Evolutionary conservation across 2,329 filamentous ascomycete species (phyloP), one percentile per base, ranked within the genome.

Genomic region (Alternaria postmessia): DNA sequence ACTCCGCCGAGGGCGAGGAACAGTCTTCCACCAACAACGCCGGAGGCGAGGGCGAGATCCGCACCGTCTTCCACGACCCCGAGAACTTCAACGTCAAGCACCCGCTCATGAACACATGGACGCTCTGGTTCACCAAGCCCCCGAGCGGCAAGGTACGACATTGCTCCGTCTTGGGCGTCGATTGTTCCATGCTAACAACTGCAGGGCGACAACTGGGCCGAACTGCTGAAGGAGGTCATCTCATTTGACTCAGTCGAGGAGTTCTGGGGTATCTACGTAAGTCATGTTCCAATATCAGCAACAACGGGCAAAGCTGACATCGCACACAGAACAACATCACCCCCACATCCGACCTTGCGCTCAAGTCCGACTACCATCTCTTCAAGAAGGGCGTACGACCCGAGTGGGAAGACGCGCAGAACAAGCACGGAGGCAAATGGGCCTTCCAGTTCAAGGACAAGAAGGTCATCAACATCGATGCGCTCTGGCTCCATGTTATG

Each of bases 51-150:
- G 73, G 75, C 63, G 89, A 94, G 77, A 84, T 91, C 52, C 86
- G 97, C 74, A 99, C 95, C 47, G 94, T 99, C 71, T 99, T 99
- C 84, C 94, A 99, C 79, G 93, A 98, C 83, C 91, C 95, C 72
- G 91, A 97, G 69, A 97, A 99, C 86, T 99, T 99, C 88, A 99
- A 96, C 75, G 95, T 99, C 81, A 99, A 98, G 87, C 95, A 99
- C 81, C 94, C 94, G 69, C 87, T 99, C 63, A 94, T 96, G 87
- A 91, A 97, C 85, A 91, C 92, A 79, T 99, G 95, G 95, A 98
- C 95, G 61, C 86, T 99, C 57, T 99, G 96, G 96, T 99, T 98
- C 85, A 98, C 94, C 75, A 98, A 98, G 87, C 94, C 95, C 54
- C 91, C 94, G 43, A 96, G 90, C 79, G 94, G 93, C 83, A 97